Conservation (phyloP, 2,329 filamentous ascomycete genomes). For the Chaetomiaceae sp. region DNA sequence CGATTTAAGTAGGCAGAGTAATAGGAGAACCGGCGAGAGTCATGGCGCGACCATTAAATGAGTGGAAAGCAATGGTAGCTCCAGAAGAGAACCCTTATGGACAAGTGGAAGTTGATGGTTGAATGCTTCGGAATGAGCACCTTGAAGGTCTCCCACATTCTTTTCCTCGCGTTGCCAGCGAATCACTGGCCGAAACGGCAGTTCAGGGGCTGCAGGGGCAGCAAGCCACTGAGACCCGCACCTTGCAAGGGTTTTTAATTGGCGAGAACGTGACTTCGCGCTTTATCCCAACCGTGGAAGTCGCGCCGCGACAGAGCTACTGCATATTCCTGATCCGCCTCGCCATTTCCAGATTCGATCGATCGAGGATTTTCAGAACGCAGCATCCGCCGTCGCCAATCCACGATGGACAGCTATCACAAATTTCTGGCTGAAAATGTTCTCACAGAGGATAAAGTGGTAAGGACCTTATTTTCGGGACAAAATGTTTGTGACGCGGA, state of each 20-base stretch:
- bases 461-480: constrained; percentile 37
- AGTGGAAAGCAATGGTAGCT: constrained; percentile 1
- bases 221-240: not conserved
- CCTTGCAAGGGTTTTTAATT: constrained; percentile 15
- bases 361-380: too few species aligned
- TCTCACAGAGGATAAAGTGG: constrained; percentile 69
- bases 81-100: not conserved
- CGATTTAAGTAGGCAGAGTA: constrained; percentile 10
- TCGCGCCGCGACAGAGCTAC: too few species aligned
- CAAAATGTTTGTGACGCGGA: not conserved
- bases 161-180: constrained; percentile 5
- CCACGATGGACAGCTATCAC: constrained; percentile 57
- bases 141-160: constrained; percentile 8
- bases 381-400: not conserved
- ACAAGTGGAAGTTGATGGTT: not conserved
- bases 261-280: constrained; percentile 27
- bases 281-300: not conserved
- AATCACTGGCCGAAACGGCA: not conserved
- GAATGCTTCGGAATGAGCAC: not conserved
- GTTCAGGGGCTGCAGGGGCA: constrained; percentile 6
- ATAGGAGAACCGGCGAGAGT: constrained; percentile 10
- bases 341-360: constrained; percentile 2
- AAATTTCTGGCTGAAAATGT: constrained; percentile 72
- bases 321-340: too few species aligned
- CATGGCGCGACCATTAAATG: constrained; percentile 15